phyloP scores from a whole-genome alignment of 305 asterid genomes.

The Fraxinus floribunda region DNA sequence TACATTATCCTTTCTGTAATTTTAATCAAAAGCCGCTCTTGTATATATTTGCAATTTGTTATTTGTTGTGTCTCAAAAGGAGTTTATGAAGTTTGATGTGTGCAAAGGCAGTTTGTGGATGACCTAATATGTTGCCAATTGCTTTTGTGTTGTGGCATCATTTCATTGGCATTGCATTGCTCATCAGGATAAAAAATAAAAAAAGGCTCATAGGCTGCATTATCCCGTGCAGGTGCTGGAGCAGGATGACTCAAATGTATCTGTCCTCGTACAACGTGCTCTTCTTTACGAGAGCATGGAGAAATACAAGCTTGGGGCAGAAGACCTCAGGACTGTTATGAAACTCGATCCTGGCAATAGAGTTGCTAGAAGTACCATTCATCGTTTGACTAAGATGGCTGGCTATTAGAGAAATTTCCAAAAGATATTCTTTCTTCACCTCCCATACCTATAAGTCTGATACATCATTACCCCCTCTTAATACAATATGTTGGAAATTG shows the following conservation, averaged over 20 bases:
- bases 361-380: conserved; percentile 84
- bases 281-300: conserved; percentile 94
- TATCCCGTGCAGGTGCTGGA: conserved; percentile 63
- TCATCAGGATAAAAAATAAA: not conserved
- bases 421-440: not conserved
- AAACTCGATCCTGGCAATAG: conserved; percentile 80
- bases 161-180: conserved; percentile 9
- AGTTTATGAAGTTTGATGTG: not conserved
- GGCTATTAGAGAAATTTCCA: conserved; percentile 34
- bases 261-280: conserved; percentile 84
- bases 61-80: not conserved
- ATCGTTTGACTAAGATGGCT: conserved; percentile 84
- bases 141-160: not conserved
- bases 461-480: conserved; percentile 3
- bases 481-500: not conserved
- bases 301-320: conserved; percentile 94
- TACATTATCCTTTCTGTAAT: not conserved
- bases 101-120: not conserved
- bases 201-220: conserved; percentile 19
- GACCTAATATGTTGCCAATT: too few relatives aligned
- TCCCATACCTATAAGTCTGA: not conserved
- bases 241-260: conserved; percentile 51
- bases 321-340: conserved; percentile 92
- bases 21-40: not conserved
- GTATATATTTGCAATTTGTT: not conserved